Conservation (phyloP, 2,329 filamentous ascomycete species). For the Trichoderma semiorbis region DNA sequence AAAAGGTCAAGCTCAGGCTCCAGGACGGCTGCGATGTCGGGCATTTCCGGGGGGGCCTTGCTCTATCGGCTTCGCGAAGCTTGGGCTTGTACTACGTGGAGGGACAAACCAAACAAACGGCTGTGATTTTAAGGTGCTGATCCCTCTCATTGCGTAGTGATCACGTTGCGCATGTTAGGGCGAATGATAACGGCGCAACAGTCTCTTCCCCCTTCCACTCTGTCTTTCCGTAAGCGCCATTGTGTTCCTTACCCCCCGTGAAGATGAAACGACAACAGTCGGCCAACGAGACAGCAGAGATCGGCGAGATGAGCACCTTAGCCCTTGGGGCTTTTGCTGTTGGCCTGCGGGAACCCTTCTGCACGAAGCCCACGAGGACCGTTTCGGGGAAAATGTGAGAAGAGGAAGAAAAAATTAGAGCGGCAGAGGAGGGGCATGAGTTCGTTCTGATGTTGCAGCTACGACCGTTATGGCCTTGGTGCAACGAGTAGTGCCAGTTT, state of each 20-base stretch:
- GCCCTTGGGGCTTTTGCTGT: neutral
- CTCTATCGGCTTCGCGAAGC: neutral
- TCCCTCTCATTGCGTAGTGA: slow-evolving; percentile 13
- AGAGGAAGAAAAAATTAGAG: neutral
- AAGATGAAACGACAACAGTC: slow-evolving; percentile 16
- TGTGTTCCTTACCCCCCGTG: neutral
- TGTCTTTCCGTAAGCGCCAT: slow-evolving; percentile 11
- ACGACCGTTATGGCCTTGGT: neutral
- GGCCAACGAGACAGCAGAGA: slow-evolving; percentile 12
- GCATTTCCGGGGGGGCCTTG: neutral
- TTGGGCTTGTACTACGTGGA: neutral
- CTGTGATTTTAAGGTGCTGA: slow-evolving; percentile 12
- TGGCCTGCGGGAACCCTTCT: neutral
- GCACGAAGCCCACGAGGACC: neutral
- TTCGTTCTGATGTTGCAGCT: neutral
- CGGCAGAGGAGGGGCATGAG: neutral
- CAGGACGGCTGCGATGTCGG: neutral
- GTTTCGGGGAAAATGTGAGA: neutral
- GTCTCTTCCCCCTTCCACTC: neutral
- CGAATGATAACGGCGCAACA: neutral
- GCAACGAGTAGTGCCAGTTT: neutral
- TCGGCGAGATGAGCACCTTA: slow-evolving; percentile 8
- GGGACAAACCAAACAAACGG: neutral
- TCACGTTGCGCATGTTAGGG: slow-evolving; percentile 11
- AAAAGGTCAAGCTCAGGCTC: neutral